A percentile compares a stretch with the other conserved stretches of the same genome.
Evolutionary conservation across 768 basidiomycete genomes (phyloP).

Genomic region (Boletus reticuloceps): DNA sequence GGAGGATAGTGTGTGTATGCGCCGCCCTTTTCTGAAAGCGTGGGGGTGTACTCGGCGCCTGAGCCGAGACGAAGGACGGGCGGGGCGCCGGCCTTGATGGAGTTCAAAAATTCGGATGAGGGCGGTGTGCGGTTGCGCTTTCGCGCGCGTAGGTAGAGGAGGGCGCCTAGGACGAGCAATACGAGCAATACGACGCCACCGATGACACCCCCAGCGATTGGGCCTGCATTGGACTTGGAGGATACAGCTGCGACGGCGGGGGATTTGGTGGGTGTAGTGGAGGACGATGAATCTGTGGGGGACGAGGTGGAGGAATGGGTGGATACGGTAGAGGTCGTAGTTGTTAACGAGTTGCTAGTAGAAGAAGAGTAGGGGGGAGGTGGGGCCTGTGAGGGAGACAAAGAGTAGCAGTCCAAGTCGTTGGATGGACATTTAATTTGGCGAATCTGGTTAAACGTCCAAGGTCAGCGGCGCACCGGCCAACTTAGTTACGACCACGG

Average conservation of each 20-base stretch:
- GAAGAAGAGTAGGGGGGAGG: too few relatives aligned
- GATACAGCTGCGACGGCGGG: slow-evolving; percentile 9
- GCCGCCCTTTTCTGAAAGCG: slow-evolving; percentile 17
- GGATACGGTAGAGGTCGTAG: too few relatives aligned
- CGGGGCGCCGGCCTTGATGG: slow-evolving; percentile 18
- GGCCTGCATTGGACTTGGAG: slow-evolving; percentile 33
- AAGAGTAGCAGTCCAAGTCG: too few relatives aligned
- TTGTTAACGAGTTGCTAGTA: too few relatives aligned
- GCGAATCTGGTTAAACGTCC: not conserved
- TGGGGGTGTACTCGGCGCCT: slow-evolving; percentile 11
- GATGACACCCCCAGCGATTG: slow-evolving; percentile 53
- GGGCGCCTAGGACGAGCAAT: slow-evolving; percentile 31
- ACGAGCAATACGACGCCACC: slow-evolving; percentile 44
- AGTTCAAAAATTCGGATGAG: slow-evolving; percentile 54
- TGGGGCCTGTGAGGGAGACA: too few relatives aligned
- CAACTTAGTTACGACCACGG: not conserved
- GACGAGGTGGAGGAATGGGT: too few relatives aligned
- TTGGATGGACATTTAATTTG: not conserved
- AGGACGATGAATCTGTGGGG: not conserved
- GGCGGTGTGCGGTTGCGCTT: slow-evolving; percentile 46
- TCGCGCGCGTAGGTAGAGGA: slow-evolving; percentile 44
- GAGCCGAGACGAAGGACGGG: slow-evolving; percentile 30
- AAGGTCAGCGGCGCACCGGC: slow-evolving; percentile 1
- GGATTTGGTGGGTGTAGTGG: not conserved
- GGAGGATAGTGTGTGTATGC: not conserved